Percentiles rank a stretch among this genome's conserved stretches.
phyloP scores from a whole-genome alignment of 1,284 basidiomycete species.

The Boletus mariae region DNA sequence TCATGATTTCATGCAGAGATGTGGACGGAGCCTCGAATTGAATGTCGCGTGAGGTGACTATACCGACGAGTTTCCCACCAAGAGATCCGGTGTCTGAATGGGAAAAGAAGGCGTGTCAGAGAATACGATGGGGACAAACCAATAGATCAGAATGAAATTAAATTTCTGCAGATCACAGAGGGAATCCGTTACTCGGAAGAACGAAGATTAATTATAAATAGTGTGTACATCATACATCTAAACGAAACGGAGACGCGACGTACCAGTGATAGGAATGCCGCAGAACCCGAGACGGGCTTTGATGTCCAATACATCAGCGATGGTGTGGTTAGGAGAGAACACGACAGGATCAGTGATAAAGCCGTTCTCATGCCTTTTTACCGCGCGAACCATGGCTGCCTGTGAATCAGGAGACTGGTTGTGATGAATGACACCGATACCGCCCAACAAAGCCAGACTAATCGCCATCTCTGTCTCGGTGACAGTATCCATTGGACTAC shows the following conservation, averaged over 20 bases:
- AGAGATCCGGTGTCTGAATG: constrained; percentile 77
- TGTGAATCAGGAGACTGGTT: constrained; percentile 89
- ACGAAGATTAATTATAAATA: constrained; percentile 70
- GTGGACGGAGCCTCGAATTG: constrained; percentile 81
- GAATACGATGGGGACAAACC: constrained; percentile 7
- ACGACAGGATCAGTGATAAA: constrained; percentile 96
- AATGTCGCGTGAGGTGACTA: constrained; percentile 95
- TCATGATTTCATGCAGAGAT: constrained; percentile 89
- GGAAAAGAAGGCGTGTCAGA: constrained; percentile 18
- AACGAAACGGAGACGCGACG: constrained; percentile 29
- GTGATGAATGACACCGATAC: constrained; percentile 98
- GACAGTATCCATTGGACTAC: constrained; percentile 99
- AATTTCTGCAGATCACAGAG: constrained; percentile 69
- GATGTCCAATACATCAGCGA: constrained; percentile 91
- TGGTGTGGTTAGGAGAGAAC: constrained; percentile 72
- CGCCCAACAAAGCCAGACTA: constrained; percentile 90
- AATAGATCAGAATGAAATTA: constrained; percentile 34
- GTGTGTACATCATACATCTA: constrained; percentile 43
- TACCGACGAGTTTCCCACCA: constrained; percentile 91
- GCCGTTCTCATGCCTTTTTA: constrained; percentile 98
- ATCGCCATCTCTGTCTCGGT: constrained; percentile 98
- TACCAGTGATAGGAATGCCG: constrained; percentile 97
- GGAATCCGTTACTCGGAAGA: constrained; percentile 75
- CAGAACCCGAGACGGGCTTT: constrained; percentile 93
- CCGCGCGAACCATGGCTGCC: constrained; percentile 94